Evolutionary conservation across 176 grass and related monocot genomes (phyloP), one percentile per base, ranked within the genome.

Genomic region (Hordeum marinum): DNA sequence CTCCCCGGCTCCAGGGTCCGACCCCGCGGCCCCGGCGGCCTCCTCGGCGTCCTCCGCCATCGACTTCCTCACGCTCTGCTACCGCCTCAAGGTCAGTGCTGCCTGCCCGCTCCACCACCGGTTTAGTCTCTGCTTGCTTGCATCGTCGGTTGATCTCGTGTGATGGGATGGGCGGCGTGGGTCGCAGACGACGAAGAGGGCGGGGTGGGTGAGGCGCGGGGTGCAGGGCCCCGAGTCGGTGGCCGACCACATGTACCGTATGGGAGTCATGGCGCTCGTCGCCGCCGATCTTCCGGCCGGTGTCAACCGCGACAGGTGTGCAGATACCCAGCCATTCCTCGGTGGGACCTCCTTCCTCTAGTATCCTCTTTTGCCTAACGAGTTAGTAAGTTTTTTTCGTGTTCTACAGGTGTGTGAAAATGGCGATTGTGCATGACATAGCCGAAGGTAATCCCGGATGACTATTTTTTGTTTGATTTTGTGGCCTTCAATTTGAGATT

Each of bases 211-310:
- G 83, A 91, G 85, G 86, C 88, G 90, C 80, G 90, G 82, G n/a
- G 87, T 99, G 79, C 82, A 89, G 68, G 90, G 55, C 17, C 92
- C 97, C 9, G 97, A 99, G 89, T 96, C 97, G 12, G 80, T 96
- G 43, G 94, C 94, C 27, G 97, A 99, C 87, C 97, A 99, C 94
- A 99, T 99, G 97, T 94, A 99, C 84, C 89, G 90, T 31, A 99
- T 99, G 97, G 91, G 94, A 39, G 81, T 99, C 79, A 99, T 99
- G 97, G 94, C 97, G 72, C 92, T 99, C 48, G 76, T 96, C 71
- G 94, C 88, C n/a, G 72, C 88, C n/a, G 97, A 99, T 68, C 80
- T 96, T 41, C 97, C 71, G 1, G 25, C 97, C 52, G 92, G 91
- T 65, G 85, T 99, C 46, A 63, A 96, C 78, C 90, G 97, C 41